Evolutionary conservation across 768 basidiomycete genomes (phyloP), one percentile per base, ranked within the genome.

Genomic region (Podaxis sp.): DNA sequence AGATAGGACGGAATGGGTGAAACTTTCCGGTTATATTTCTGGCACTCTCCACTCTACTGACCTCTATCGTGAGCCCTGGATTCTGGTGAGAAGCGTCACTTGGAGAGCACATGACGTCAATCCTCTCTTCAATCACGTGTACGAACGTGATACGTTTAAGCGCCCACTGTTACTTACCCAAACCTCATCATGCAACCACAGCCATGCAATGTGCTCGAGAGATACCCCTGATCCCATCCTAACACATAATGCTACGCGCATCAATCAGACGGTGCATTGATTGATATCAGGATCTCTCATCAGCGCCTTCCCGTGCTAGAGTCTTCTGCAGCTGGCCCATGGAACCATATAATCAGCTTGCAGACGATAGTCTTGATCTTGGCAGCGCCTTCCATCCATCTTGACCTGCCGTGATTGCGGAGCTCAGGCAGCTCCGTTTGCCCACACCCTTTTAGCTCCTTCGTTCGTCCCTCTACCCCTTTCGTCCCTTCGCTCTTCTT

Each of bases 41-140:
- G 55, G 43, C 12, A 15, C 46, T 59, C 60, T 61, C 59, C 60
- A 61, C 60, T 24, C 27, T 24, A 53, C 15, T 22, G 36, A 9
- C 50, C 38, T 46, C 43, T 46, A 46, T 46, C 43, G 4, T 46
- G 19, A 19, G 19, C 33, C 33, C 33, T 46, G 43, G n/a, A 46
- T 46, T 46, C 8, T 2, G 17, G 17, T 46, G 19, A 15, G 43
- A 41, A 36, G 41, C 49, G 40, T 53, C 27, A 60, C 50, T 49
- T 40, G 55, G 38, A 24, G 24, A 9, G 55, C 54, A 62, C 61
- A 55, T 62, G 61, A 62, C 55, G 61, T 62, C 61, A 62, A 15
- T 55, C 13, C 25, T 24, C 19, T 27, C 6, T 11, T 27, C 49
- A 8, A 15, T 50, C 55, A 56, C 41, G 22, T 55, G 22, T 9